Conservation (phyloP, 2,329 filamentous ascomycete species). For the Penicillium sp. region DNA sequence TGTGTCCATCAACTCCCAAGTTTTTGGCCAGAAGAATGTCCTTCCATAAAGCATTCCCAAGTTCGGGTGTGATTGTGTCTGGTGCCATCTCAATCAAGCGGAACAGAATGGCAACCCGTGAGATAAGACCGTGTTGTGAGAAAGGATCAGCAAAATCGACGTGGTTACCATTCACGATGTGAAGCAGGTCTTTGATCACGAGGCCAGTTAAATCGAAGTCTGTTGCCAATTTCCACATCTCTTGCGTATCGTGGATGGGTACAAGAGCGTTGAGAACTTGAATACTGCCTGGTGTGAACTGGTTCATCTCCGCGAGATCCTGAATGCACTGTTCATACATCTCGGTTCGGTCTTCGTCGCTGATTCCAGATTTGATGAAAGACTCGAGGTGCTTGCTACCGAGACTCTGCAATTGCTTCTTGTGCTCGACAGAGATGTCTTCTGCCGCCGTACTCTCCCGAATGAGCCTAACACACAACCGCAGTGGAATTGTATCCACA, state of each 20-base stretch:
- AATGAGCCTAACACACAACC: conserved; percentile 64
- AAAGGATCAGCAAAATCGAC: conserved; percentile 40
- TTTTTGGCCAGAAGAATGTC: conserved; percentile 65
- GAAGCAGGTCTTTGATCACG: conserved; percentile 63
- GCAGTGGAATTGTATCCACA: conserved; percentile 48
- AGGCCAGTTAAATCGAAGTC: conserved; percentile 62
- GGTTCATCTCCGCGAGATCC: conserved; percentile 63
- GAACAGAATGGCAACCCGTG: conserved; percentile 59
- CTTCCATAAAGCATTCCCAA: conserved; percentile 67
- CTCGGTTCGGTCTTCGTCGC: conserved; percentile 55
- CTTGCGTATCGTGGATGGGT: conserved; percentile 43
- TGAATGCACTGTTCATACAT: conserved; percentile 66
- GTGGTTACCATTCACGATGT: conserved; percentile 49
- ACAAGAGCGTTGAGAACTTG: conserved; percentile 57
- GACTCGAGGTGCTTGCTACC: conserved; percentile 60
- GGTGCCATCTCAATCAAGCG: conserved; percentile 61
- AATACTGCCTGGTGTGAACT: conserved; percentile 69
- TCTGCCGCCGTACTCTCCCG: conserved; percentile 64
- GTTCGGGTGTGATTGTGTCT: conserved; percentile 58
- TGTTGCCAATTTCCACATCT: conserved; percentile 57
- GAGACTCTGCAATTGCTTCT: conserved; percentile 62
- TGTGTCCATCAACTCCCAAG: conserved; percentile 59
- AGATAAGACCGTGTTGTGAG: conserved; percentile 46
- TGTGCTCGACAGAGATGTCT: conserved; percentile 54
- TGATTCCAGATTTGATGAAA: conserved; percentile 58